Conservation (phyloP, 257 asterid genomes). For the Primulina huaijiensis region DNA sequence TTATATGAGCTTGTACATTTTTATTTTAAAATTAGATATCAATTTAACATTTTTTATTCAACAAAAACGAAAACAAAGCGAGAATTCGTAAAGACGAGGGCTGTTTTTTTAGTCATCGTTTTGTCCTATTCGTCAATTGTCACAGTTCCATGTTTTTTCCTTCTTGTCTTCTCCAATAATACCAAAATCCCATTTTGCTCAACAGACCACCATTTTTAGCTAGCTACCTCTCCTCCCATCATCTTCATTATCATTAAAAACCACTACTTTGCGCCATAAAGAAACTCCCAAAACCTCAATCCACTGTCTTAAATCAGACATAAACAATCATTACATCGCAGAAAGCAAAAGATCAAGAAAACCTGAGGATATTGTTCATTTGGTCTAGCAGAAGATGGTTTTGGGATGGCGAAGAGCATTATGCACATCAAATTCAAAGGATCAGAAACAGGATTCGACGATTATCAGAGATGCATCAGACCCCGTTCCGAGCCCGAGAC, state of each 20-base stretch:
- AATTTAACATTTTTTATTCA: too few relatives aligned
- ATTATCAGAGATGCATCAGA: slow-evolving; percentile 32
- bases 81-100: background rate
- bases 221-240: slow-evolving; percentile 6
- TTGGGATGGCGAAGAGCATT: slow-evolving; percentile 94
- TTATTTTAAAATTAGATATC: too few relatives aligned
- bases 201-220: slow-evolving; percentile 21
- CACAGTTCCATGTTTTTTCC: background rate
- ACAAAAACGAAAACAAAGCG: too few relatives aligned
- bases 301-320: background rate
- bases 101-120: slow-evolving; percentile 4
- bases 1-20: too few relatives aligned
- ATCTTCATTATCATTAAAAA: slow-evolving; percentile 17
- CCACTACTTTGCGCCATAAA: too few relatives aligned
- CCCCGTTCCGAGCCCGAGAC: slow-evolving; percentile 42
- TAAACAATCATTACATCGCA: background rate
- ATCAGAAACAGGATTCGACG: slow-evolving; percentile 34
- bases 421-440: slow-evolving; percentile 81
- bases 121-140: slow-evolving; percentile 24
- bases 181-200: slow-evolving; percentile 6
- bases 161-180: slow-evolving; percentile 21
- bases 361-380: background rate
- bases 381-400: slow-evolving; percentile 47
- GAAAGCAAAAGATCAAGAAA: background rate
- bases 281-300: background rate